These are phyloP conservation scores for Nidularia pulvinata DNA, from an alignment of 768 basidiomycete genomes.

Conservation along the genomic window DNA sequence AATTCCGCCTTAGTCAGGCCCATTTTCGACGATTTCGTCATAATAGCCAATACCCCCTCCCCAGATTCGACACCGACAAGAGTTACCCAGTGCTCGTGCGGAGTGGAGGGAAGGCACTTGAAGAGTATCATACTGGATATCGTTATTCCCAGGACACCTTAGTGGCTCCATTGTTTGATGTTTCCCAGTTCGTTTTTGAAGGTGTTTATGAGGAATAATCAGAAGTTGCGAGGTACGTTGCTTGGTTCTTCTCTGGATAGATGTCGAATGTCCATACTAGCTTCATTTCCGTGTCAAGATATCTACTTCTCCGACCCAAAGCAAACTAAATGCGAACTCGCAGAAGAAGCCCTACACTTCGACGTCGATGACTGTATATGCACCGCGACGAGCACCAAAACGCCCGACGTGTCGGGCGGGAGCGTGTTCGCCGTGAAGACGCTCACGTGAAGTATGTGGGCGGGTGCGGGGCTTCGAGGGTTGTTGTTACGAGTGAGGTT, in stretches of 20 bases:
- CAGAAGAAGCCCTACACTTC: conserved; percentile 77
- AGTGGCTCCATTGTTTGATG: conserved; percentile 94
- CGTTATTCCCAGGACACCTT: conserved; percentile 87
- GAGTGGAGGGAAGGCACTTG: conserved; percentile 67
- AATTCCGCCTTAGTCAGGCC: too few relatives aligned
- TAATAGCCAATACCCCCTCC: too few relatives aligned
- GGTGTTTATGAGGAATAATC: conserved; percentile 88
- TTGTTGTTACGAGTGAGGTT: conserved; percentile 88
- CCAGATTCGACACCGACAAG: conserved; percentile 21
- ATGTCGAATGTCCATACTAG: not conserved
- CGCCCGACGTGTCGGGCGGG: conserved; percentile 95
- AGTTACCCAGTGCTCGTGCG: conserved; percentile 76
- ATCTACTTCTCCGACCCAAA: conserved; percentile 98
- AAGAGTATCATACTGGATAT: conserved; percentile 75
- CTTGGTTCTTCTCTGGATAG: not conserved
- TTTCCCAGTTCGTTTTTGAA: conserved; percentile 96
- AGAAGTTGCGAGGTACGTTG: conserved; percentile 81
- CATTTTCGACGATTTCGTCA: too few relatives aligned
- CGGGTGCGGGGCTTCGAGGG: conserved; percentile 69
- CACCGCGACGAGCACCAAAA: conserved; percentile 87
- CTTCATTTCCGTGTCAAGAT: conserved; percentile 43
- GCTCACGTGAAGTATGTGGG: conserved; percentile 94
- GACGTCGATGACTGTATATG: conserved; percentile 86
- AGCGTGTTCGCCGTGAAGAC: conserved; percentile 95
- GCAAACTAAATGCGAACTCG: conserved; percentile 94